Base-by-base conservation (phyloP, 768 basidiomycete species). In the Tricholoma furcatifolium region DNA sequence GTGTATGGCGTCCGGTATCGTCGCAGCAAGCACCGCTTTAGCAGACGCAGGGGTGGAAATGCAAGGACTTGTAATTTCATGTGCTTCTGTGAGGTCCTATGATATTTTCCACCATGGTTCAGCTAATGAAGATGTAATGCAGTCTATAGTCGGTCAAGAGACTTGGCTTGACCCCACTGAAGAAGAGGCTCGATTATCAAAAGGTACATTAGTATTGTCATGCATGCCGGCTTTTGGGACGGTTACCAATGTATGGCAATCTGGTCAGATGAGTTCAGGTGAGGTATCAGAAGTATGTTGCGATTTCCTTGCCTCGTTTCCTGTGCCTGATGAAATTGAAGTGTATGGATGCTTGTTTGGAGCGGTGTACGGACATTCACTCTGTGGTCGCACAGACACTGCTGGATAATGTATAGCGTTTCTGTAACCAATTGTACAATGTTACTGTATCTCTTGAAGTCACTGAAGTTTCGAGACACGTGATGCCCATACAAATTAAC, bases 31-130 rank as follows among this genome's bases (percentile, higher is more conserved):
- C 60, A 83, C 91, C 2, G 95, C 97, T 7, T 77, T 98, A 3
- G 93, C 93, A 8, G 86, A 96, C 65, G 95, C 96, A 12, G 93
- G 95, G 2, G 86, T 98, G 43, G 91, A 96, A 60, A 84, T 98
- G 80, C 68, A 86, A 36, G 97, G 93, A 2, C 75, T 99, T 12
- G 94, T 95, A 4, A 77, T 85, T 14, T 88, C 95, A 0, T 91
- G 89, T 60, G 80, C 90, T 24, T 86, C 87, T 30, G 93, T 93
- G 60, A 58, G 84, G 67, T 12, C 4, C 43, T 35, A 35, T 45
- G 12, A n/a, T 31, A 6, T 36, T 8, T 17, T 35, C 10, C 17
- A 8, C 21, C 34, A 46, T 39, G 10, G 5, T 3, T 53, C 27
- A 47, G 46, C 60, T 54, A 47, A 36, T n/a, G 17, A 50, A 9